Percentiles rank a stretch among this genome's conserved stretches.
These are phyloP conservation scores for Mycena olivaceomarginata DNA, from an alignment of 768 basidiomycete genomes.

Conservation along the genomic window DNA sequence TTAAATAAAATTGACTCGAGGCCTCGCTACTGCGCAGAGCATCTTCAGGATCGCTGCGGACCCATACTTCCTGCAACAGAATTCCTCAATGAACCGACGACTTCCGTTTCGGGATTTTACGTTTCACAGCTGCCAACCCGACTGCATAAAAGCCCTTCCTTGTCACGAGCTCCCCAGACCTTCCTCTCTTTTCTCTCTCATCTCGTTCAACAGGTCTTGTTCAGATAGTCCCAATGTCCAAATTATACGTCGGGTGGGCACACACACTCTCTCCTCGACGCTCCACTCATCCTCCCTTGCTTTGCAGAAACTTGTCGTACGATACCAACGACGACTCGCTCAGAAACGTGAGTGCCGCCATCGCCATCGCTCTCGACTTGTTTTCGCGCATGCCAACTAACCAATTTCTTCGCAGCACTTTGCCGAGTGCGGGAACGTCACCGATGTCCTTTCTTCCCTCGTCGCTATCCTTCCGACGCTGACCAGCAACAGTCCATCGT, in stretches of 20 bases:
- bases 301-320: conserved; percentile 93
- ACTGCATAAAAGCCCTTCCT: conserved; percentile 19
- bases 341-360: conserved; percentile 68
- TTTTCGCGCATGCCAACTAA: background rate
- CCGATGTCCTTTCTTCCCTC: conserved; percentile 81
- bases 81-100: background rate
- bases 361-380: conserved; percentile 35
- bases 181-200: background rate
- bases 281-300: background rate
- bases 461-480: background rate
- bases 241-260: conserved; percentile 37
- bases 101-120: conserved; percentile 21
- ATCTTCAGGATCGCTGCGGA: conserved; percentile 12
- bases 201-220: background rate
- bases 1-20: conserved; percentile 8
- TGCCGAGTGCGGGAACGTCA: conserved; percentile 83
- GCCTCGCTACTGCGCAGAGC: background rate
- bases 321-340: conserved; percentile 94
- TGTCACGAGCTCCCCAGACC: background rate
- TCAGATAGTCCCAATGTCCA: background rate
- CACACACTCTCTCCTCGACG: too few species aligned
- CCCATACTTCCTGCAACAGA: background rate
- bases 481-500: conserved; percentile 85
- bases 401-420: conserved; percentile 78
- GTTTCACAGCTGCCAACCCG: background rate